Evolutionary conservation across 1,284 basidiomycete genomes (phyloP).

Genomic region (Gomphus sp.): DNA sequence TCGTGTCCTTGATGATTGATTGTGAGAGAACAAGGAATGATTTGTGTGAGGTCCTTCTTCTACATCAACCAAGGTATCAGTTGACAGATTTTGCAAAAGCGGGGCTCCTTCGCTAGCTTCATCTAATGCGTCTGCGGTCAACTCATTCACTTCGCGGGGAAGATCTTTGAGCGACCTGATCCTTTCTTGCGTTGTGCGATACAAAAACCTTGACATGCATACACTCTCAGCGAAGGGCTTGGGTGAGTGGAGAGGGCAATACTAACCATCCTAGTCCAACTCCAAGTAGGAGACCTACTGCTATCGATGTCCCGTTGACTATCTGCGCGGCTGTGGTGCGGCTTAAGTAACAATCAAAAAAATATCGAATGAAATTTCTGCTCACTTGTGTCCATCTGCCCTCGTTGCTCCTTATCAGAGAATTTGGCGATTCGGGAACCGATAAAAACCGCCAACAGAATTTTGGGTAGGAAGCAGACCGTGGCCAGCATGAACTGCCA

Average conservation of each 20-base stretch:
- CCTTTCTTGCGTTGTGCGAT: conserved; percentile 31
- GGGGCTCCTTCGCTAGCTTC: conserved; percentile 56
- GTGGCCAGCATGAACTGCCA: conserved; percentile 73
- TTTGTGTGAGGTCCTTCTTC: neutral
- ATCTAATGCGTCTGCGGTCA: conserved; percentile 54
- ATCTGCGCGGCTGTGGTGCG: conserved; percentile 45
- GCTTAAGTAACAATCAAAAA: neutral
- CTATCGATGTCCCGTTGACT: conserved; percentile 50
- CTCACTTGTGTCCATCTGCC: conserved; percentile 66
- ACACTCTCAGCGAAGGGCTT: conserved; percentile 9
- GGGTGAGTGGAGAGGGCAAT: conserved; percentile 3
- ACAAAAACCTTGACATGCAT: conserved; percentile 42
- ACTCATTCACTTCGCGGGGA: conserved; percentile 40
- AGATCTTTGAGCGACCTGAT: conserved; percentile 45
- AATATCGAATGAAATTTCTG: neutral
- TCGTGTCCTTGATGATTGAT: neutral
- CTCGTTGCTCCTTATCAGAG: conserved; percentile 67
- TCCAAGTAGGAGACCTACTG: conserved; percentile 46
- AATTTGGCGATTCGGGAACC: conserved; percentile 66
- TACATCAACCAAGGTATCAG: conserved; percentile 9
- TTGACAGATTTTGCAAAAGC: conserved; percentile 33
- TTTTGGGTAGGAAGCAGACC: conserved; percentile 58
- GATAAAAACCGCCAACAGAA: conserved; percentile 66
- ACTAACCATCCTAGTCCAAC: conserved; percentile 58
- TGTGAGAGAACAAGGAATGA: neutral